These are phyloP conservation scores for Nasturtium officinale DNA, from an alignment of 345 rosid species.

Conservation along the genomic window DNA sequence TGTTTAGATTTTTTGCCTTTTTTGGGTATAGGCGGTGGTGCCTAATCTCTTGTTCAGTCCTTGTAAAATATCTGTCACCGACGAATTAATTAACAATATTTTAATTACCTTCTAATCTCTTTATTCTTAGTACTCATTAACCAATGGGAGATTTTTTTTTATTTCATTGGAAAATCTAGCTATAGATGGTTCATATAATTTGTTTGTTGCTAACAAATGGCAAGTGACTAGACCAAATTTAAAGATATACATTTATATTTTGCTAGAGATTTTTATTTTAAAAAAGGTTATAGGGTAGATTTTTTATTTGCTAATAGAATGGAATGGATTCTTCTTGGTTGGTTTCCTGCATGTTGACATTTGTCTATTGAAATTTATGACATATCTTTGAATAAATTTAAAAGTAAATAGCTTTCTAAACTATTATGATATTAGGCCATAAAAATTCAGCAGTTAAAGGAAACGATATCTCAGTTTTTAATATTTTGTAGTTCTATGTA, in stretches of 20 bases:
- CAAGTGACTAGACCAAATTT: background rate
- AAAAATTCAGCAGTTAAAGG: background rate
- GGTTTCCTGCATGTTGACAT: conserved; percentile 24
- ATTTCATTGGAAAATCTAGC: background rate
- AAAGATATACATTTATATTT: background rate
- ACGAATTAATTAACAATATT: background rate
- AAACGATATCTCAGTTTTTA: background rate
- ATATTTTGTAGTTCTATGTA: background rate
- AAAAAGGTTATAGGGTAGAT: background rate
- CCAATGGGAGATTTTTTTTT: background rate
- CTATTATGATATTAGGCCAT: background rate
- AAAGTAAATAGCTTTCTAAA: background rate
- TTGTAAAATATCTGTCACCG: conserved; percentile 34
- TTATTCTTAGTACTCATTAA: background rate
- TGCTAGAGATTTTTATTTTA: background rate
- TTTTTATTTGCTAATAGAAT: background rate
- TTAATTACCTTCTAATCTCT: conserved; percentile 1
- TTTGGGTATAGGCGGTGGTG: conserved; percentile 36
- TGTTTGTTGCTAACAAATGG: background rate
- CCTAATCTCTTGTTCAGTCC: conserved; percentile 27
- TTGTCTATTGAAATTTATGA: background rate
- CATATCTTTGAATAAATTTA: conserved; percentile 4
- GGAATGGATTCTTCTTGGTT: conserved; percentile 7
- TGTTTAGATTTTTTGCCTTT: conserved; percentile 6
- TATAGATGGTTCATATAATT: background rate